Percentiles rank a stretch among this genome's conserved stretches.
Evolutionary conservation across 805 yeast species (phyloP).

Genomic region (Diddensiella santjacobensis): DNA sequence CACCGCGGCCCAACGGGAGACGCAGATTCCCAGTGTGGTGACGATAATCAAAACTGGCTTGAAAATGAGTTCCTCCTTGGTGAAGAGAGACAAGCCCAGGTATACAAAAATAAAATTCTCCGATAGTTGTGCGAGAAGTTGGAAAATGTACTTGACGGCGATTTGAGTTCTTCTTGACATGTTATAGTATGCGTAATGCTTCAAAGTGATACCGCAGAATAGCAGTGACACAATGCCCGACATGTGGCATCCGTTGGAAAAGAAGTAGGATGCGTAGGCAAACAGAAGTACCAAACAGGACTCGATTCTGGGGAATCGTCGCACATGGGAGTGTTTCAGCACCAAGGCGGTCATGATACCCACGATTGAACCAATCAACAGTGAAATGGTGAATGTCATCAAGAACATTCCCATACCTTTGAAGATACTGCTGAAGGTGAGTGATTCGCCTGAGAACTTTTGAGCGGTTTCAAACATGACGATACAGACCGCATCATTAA

Average conservation of each 20-base stretch:
- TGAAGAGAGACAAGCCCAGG: conserved; percentile 87
- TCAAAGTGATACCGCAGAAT: conserved; percentile 94
- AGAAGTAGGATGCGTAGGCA: conserved; percentile 95
- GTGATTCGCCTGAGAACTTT: conserved; percentile 84
- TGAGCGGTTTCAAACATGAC: conserved; percentile 99
- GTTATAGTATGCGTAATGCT: conserved; percentile 94
- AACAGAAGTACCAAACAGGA: conserved; percentile 85
- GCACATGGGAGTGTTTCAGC: conserved; percentile 85
- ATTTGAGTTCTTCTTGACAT: conserved; percentile 97
- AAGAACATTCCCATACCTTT: conserved; percentile 92
- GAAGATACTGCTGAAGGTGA: conserved; percentile 55
- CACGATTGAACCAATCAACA: conserved; percentile 81
- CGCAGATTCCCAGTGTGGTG: conserved; percentile 84
- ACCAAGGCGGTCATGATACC: conserved; percentile 88
- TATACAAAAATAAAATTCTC: conserved; percentile 97
- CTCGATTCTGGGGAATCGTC: conserved; percentile 96
- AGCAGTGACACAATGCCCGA: conserved; percentile 93
- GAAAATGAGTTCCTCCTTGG: conserved; percentile 93
- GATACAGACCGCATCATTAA: conserved; percentile 96
- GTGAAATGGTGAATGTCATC: conserved; percentile 87
- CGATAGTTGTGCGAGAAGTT: conserved; percentile 86
- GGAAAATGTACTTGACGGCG: conserved; percentile 92
- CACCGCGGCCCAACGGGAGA: conserved; percentile 95
- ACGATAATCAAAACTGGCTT: conserved; percentile 90
- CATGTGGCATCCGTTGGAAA: conserved; percentile 99